A percentile compares a stretch with the other conserved stretches of the same genome.
phyloP scores from a whole-genome alignment of 2,329 filamentous ascomycete genomes.

The Aspergillus jensenii region DNA sequence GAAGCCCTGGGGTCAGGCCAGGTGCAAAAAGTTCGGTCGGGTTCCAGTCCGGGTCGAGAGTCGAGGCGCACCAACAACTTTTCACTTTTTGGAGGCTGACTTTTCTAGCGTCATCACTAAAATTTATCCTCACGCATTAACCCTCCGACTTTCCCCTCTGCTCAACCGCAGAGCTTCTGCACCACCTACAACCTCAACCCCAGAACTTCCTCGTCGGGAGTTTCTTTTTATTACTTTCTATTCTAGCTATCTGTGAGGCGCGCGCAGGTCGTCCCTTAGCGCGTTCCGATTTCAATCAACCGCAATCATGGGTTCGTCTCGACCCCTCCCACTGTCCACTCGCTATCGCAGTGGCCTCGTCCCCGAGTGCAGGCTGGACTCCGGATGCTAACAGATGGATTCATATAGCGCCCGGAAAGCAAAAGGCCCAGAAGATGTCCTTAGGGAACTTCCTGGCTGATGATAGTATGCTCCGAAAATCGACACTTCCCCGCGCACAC shows the following conservation, averaged over 20 bases:
- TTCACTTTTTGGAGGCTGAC: constrained; percentile 36
- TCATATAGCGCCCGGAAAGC: constrained; percentile 79
- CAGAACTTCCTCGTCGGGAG: constrained; percentile 23
- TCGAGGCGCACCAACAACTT: constrained; percentile 28
- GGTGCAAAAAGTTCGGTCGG: constrained; percentile 5
- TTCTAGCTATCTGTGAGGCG: constrained; percentile 33
- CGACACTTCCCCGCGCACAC: constrained; percentile 14
- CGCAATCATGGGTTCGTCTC: constrained; percentile 61
- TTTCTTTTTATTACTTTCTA: constrained; percentile 18
- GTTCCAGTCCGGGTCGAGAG: constrained; percentile 19
- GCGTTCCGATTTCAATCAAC: constrained; percentile 39
- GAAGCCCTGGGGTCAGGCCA: constrained; percentile 19
- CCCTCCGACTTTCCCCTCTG: constrained; percentile 31
- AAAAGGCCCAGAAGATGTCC: constrained; percentile 95
- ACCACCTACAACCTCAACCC: constrained; percentile 18
- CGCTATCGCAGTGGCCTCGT: constrained; percentile 6
- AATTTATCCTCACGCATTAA: constrained; percentile 43
- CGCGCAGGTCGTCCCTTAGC: constrained; percentile 39
- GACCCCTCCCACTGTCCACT: constrained; percentile 17
- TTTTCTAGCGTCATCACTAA: constrained; percentile 45
- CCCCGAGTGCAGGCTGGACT: constrained; percentile 11
- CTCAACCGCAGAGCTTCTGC: constrained; percentile 26
- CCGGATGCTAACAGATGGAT: constrained; percentile 46
- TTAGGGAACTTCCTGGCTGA: constrained; percentile 94
- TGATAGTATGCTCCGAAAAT: constrained; percentile 65